Evolutionary conservation across 164 flowering plant species (phyloP), one percentile per base, ranked within the genome.

Genomic region (Umbellularia californica): DNA sequence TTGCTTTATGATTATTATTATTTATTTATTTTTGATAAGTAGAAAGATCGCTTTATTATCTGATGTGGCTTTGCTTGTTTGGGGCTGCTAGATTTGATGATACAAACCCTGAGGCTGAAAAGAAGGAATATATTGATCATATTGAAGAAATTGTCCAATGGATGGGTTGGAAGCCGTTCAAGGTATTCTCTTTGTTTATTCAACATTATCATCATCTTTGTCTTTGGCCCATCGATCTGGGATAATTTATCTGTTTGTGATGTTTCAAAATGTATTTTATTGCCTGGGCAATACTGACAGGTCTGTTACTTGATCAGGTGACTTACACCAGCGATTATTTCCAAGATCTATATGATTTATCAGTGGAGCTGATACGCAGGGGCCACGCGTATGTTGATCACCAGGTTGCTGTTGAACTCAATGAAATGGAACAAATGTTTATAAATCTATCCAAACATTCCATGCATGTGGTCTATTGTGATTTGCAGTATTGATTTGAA

Each of bases 101-200:
- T 78, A 96, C 99, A 65, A 96, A 96, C 68, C 99, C 99, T 55
- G 97, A 92, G 78, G 99, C 99, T 81, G 99, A 96, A 80, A 94
- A 90, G 85, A 85, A 94, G 81, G 98, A 96, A 83, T 96, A 96
- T 76, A 91, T 96, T 64, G 94, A 94, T 82, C 98, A 96, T 76
- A 96, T 92, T 69, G 77, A 96, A 85, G 99, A 96, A 79, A 92
- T 96, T 76, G 94, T 94, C 41, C 35, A 77, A 69, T 94, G 99
- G 99, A 91, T 94, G 98, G 98, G 99, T 58, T 96, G 99, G 99
- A 77, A 89, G 67, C 99, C 99, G 33, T 88, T 87, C 84, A 92
- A 92, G 97, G 99, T 93, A 82, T 35, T 62, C 70, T 50, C 7
- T 41, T 41, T 41, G 11, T 41, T 41, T 41, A 41, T 41, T 41